phyloP scores from a whole-genome alignment of 1,284 basidiomycete species.

The Boletus austroedulis region DNA sequence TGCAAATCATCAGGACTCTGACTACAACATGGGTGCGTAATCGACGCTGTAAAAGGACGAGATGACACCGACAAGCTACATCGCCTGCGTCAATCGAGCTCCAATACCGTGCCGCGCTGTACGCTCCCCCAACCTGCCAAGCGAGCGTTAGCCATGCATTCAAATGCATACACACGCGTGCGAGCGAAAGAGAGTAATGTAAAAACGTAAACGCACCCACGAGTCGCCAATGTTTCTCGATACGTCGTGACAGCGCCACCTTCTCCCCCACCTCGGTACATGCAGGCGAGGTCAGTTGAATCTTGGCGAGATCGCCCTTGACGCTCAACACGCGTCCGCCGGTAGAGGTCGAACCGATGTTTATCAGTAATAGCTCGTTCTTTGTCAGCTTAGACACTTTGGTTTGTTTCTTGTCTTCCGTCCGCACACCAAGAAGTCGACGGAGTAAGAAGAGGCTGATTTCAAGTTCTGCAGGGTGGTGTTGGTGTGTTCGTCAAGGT shows the following conservation, averaged over 20 bases:
- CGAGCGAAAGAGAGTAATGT: not conserved
- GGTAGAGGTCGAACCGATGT: slow-evolving; percentile 92
- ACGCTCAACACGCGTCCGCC: slow-evolving; percentile 90
- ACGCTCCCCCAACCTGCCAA: slow-evolving; percentile 55
- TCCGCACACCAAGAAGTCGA: slow-evolving; percentile 95
- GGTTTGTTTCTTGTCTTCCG: slow-evolving; percentile 98
- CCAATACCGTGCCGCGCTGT: slow-evolving; percentile 53
- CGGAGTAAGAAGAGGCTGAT: slow-evolving; percentile 92
- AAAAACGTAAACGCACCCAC: slow-evolving; percentile 54
- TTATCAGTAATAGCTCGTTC: slow-evolving; percentile 91
- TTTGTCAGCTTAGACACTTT: slow-evolving; percentile 92
- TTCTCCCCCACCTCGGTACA: slow-evolving; percentile 96
- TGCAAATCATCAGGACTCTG: not conserved
- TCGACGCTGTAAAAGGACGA: not conserved
- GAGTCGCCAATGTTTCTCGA: slow-evolving; percentile 97
- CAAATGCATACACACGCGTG: not conserved
- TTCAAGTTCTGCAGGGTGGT: slow-evolving; percentile 69
- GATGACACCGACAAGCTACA: not conserved
- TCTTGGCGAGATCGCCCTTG: slow-evolving; percentile 91
- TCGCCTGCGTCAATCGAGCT: slow-evolving; percentile 42
- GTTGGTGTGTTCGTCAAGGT: not conserved
- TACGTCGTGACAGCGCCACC: slow-evolving; percentile 87
- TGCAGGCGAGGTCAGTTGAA: slow-evolving; percentile 86
- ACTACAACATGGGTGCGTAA: slow-evolving; percentile 1
- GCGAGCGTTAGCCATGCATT: not conserved